Evolutionary conservation across 2,329 filamentous ascomycete genomes (phyloP).

Genomic region (Neofusicoccum umdonicola): DNA sequence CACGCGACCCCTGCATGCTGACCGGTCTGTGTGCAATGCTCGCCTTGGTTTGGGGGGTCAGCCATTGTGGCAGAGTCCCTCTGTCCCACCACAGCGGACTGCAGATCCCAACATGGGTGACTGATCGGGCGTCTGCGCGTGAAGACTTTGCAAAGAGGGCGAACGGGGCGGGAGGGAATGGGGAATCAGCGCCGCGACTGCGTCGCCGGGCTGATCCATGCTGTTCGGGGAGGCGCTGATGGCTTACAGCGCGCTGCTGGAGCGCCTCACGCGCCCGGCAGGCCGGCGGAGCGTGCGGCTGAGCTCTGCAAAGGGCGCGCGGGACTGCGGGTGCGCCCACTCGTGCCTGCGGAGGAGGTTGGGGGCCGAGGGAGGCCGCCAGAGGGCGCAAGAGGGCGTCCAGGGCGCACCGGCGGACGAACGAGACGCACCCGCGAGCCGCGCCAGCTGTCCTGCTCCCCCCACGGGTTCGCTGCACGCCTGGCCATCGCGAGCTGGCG

Average conservation of each 20-base stretch:
- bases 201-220: slow-evolving; percentile 1
- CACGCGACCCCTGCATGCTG: slow-evolving; percentile 19
- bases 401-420: background rate
- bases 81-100: slow-evolving; percentile 12
- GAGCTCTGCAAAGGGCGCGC: slow-evolving; percentile 4
- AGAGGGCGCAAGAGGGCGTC: background rate
- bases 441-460: background rate
- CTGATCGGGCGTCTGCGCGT: slow-evolving; percentile 13
- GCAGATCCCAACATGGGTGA: slow-evolving; percentile 9
- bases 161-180: slow-evolving; percentile 3
- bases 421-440: background rate
- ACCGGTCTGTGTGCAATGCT: slow-evolving; percentile 15
- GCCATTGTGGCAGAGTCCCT: slow-evolving; percentile 15
- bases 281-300: slow-evolving; percentile 8
- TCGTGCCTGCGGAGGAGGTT: background rate
- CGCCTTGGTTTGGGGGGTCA: slow-evolving; percentile 1
- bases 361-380: background rate
- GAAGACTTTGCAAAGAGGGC: slow-evolving; percentile 10
- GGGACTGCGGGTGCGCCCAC: background rate
- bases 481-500: background rate
- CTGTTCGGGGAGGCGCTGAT: background rate
- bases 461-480: slow-evolving; percentile 6
- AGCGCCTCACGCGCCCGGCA: slow-evolving; percentile 4
- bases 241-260: background rate
- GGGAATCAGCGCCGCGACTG: slow-evolving; percentile 5